Base-by-base conservation (phyloP, 176 grass and related monocot genomes). In the Phragmites australis region DNA sequence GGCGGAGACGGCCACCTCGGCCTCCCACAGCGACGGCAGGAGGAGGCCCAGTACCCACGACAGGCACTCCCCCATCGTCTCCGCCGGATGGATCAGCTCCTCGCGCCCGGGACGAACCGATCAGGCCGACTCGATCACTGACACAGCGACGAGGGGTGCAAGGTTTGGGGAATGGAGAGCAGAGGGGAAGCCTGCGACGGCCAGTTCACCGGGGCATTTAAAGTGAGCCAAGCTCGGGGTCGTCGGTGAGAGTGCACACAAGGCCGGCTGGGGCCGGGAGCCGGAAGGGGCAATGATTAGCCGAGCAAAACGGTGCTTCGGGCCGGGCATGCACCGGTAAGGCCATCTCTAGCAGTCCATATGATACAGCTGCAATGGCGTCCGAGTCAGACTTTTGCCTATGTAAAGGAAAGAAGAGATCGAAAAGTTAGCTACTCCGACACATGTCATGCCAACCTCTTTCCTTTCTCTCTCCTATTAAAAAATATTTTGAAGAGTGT, bases 11-110 rank as follows among this genome's bases (percentile, higher is more conserved):
- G 89, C 83, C 27, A 97, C 78, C 75, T 90, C 85, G 58, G 86
- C 84, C 88, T 97, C 94, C 89, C 91, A 88, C 82, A 88, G 79
- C 66, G 94, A 97, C 70, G 94, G 94, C 58, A 94, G 70, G 58
- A 94, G 83, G 39, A 92, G 79, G 18, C 80, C 59, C 80, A 91
- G n/a, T 29, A 87, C 39, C 80, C 87, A 84, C 26, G 60, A 80
- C 68, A 65, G 5, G 81, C 72, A 73, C 61, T 49, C 52, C 23
- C 70, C 83, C 88, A 80, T 81, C 63, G 41, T 58, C 40, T 15
- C 18, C 5, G 2, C 27, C 16, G 15, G 12, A 22, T 2, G 26
- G 14, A 21, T 30, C 15, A 17, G 15, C 45, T 26, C 25, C 54
- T 26, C 13, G n/a, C 25, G 15, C 23, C 3, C 68, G 44, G 26